Conservation (phyloP, 441 rosid species). For the Sinapis alba region DNA sequence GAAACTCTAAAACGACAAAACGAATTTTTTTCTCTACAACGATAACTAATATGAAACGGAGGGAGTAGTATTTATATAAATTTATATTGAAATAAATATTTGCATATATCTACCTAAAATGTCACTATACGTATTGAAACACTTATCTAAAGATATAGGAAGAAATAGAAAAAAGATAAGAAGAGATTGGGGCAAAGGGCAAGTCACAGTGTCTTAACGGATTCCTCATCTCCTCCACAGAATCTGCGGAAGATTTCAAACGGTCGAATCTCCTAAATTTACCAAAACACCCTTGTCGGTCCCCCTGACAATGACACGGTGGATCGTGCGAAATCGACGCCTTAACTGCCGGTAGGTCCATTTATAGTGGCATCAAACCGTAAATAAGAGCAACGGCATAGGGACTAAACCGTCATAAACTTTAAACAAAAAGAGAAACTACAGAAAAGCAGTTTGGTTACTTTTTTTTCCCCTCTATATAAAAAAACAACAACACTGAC, state of each 20-base stretch:
- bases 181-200: slow-evolving; percentile 12
- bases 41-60: no score
- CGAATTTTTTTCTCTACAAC: no score
- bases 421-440: slow-evolving; percentile 21
- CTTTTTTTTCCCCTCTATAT: slow-evolving; percentile 11
- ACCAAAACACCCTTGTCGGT: slow-evolving; percentile 42
- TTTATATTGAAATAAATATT: background rate
- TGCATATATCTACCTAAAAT: background rate
- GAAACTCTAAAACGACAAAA: no score
- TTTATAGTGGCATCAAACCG: slow-evolving; percentile 41
- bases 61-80: no score
- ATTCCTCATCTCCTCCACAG: slow-evolving; percentile 40
- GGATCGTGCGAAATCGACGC: slow-evolving; percentile 74
- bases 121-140: background rate
- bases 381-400: slow-evolving; percentile 41
- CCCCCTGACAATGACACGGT: slow-evolving; percentile 38
- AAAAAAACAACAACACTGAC: slow-evolving; percentile 29
- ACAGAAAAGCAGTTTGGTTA: slow-evolving; percentile 28
- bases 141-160: background rate
- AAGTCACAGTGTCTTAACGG: slow-evolving; percentile 32
- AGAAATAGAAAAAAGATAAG: background rate
- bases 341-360: slow-evolving; percentile 78
- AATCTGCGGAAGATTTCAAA: slow-evolving; percentile 35
- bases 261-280: slow-evolving; percentile 26
- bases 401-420: slow-evolving; percentile 20